Evolutionary conservation across 1,139 yeast species (phyloP), one percentile per base, ranked within the genome.

Genomic region (Pichia sp.): DNA sequence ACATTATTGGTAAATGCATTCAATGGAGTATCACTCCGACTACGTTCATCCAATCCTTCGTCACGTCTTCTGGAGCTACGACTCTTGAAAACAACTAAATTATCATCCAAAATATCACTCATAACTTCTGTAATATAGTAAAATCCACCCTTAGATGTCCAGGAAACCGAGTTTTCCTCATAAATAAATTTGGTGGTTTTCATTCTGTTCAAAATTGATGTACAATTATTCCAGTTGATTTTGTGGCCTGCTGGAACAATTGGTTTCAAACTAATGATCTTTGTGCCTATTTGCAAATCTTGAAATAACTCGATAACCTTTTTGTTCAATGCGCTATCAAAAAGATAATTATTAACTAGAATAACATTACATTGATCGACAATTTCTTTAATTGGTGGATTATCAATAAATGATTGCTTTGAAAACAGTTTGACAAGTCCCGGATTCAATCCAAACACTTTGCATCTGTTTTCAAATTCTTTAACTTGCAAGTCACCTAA

Each of bases 71-170:
- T 45, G 24, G 56, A 44, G n/a, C 56, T 49, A 27, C 63, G 43
- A 42, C 60, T 53, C 39, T 50, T 40, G 36, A 42, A 42, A 18
- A 55, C 58, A 22, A 56, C 59, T 57, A 73, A 68, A 48, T 72
- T 65, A 1, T 69, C 67, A 32, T 65, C 71, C 37, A 70, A 71
- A 4, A 72, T 59, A 32, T 65, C 64, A 1, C 67, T 69, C 61
- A 80, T 74, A 3, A 86, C 87, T 3, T 90, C 85, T 9, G 94
- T 79, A 12, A 88, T 78, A 63, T 77, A 88, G 65, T 85, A 88
- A 11, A 80, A 82, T 2, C 92, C 94, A 43, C 89, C 88, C 48
- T 80, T 82, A 34, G 85, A 85, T 0, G 96, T 88, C 97, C 97
- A 89, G 50, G 95, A 85, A 16, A 89, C 96, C 29, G 89, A 75